Evolutionary conservation across 495 filamentous ascomycete species (phyloP).

Genomic region (Podospora pseudopauciseta): DNA sequence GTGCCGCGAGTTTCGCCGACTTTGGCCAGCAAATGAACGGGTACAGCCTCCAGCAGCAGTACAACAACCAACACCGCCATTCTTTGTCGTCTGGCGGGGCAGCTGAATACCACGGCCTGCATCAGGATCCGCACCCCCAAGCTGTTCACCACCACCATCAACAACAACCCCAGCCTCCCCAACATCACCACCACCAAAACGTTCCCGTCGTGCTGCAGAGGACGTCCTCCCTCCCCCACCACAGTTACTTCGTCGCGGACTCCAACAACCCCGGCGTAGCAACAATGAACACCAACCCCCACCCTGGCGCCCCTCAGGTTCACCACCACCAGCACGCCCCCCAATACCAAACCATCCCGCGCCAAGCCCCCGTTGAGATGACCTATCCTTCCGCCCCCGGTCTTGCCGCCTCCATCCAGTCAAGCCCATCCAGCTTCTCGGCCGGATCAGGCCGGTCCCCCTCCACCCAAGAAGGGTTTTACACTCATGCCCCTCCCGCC

Average conservation of each 20-base stretch:
- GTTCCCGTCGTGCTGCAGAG: conserved; percentile 36
- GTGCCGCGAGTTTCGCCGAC: conserved; percentile 43
- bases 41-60: conserved; percentile 39
- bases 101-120: conserved; percentile 37
- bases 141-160: conserved; percentile 17
- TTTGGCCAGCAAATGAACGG: conserved; percentile 44
- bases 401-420: conserved; percentile 40
- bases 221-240: conserved; percentile 42
- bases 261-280: conserved; percentile 50
- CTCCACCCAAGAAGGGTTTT: conserved; percentile 44
- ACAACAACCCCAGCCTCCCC: conserved; percentile 16
- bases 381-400: conserved; percentile 32
- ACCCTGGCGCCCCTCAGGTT: conserved; percentile 8
- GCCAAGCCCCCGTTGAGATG: conserved; percentile 41
- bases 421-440: conserved; percentile 51
- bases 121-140: conserved; percentile 12
- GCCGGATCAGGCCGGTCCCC: conserved; percentile 42
- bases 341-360: conserved; percentile 45
- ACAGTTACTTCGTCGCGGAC: conserved; percentile 48
- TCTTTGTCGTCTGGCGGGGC: conserved; percentile 40
- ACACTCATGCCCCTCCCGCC: conserved; percentile 40
- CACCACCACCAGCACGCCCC: conserved; percentile 8
- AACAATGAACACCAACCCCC: conserved; percentile 50
- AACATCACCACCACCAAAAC: conserved; percentile 32
- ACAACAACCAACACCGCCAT: conserved; percentile 38